Evolutionary conservation across 371 early-diverging fungal species (phyloP).

Genomic region (Coemansia sp.): DNA sequence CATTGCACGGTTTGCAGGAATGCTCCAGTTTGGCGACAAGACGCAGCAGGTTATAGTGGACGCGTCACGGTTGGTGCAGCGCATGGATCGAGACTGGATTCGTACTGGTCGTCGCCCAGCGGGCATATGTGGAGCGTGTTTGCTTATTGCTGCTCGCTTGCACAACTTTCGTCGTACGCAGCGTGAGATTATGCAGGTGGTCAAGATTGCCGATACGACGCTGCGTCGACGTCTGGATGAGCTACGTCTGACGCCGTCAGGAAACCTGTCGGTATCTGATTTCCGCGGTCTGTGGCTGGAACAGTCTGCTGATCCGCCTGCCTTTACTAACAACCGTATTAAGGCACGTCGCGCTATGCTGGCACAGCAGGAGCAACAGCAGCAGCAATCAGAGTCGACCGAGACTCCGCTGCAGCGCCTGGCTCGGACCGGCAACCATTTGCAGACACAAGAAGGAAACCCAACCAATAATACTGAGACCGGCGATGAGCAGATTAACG

Average conservation of each 20-base stretch:
- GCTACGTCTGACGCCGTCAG: conserved; percentile 85
- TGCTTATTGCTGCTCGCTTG: conserved; percentile 95
- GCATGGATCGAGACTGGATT: conserved; percentile 99
- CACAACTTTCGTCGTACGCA: conserved; percentile 86
- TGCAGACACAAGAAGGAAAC: not conserved
- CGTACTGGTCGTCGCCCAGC: conserved; percentile 93
- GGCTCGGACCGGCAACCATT: conserved; percentile 1
- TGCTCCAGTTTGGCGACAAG: conserved; percentile 92
- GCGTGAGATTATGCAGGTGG: conserved; percentile 88
- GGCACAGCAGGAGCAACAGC: conserved; percentile 12
- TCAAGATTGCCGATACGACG: conserved; percentile 91
- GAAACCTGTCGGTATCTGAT: conserved; percentile 81
- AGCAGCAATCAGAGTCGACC: conserved; percentile 29
- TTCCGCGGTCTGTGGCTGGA: conserved; percentile 91
- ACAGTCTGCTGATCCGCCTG: conserved; percentile 87
- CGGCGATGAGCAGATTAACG: not conserved
- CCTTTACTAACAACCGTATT: conserved; percentile 57
- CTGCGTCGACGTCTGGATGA: conserved; percentile 89
- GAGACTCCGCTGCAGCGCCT: conserved; percentile 23
- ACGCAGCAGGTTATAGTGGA: conserved; percentile 77
- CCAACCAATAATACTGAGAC: not conserved
- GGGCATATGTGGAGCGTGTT: conserved; percentile 98
- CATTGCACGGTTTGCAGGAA: conserved; percentile 90
- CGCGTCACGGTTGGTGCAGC: conserved; percentile 83
- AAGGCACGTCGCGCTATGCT: conserved; percentile 54